Evolutionary conservation across 306 rosid species (phyloP).

Genomic region (Macrotyloma uniflorum): DNA sequence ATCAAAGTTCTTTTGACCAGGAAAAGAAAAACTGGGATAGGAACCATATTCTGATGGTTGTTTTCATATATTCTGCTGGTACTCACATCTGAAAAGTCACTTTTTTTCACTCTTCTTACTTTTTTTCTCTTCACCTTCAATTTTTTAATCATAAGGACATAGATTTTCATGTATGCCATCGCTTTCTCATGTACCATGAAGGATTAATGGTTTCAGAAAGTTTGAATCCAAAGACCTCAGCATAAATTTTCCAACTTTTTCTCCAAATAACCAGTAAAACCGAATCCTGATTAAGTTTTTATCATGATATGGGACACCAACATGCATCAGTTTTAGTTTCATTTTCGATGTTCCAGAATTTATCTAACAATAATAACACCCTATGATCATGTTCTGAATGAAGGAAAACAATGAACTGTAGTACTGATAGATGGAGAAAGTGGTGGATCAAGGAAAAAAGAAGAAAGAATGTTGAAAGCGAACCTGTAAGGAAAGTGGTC

Average conservation of each 20-base stretch:
- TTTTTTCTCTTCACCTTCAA: background rate
- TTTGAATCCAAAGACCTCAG: background rate
- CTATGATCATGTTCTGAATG: background rate
- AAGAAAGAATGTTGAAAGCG: background rate
- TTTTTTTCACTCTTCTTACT: conserved; percentile 13
- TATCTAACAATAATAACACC: background rate
- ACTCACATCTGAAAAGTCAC: background rate
- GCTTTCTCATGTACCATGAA: background rate
- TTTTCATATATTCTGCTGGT: conserved; percentile 5
- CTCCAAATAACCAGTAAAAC: background rate
- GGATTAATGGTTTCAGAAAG: background rate
- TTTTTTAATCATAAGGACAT: background rate
- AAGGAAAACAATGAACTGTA: background rate
- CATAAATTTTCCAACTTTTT: background rate
- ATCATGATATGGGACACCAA: background rate
- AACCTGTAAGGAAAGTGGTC: conserved; percentile 89
- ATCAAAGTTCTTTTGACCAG: background rate
- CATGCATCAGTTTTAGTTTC: background rate
- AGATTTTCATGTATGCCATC: background rate
- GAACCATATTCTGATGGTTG: background rate
- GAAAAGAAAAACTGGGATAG: background rate
- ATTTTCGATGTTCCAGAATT: background rate
- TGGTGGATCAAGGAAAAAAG: no score
- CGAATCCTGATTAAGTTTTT: background rate
- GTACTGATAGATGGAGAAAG: background rate